phyloP scores from a whole-genome alignment of 2,329 filamentous ascomycete genomes.

The Phialemoniopsis sp. region DNA sequence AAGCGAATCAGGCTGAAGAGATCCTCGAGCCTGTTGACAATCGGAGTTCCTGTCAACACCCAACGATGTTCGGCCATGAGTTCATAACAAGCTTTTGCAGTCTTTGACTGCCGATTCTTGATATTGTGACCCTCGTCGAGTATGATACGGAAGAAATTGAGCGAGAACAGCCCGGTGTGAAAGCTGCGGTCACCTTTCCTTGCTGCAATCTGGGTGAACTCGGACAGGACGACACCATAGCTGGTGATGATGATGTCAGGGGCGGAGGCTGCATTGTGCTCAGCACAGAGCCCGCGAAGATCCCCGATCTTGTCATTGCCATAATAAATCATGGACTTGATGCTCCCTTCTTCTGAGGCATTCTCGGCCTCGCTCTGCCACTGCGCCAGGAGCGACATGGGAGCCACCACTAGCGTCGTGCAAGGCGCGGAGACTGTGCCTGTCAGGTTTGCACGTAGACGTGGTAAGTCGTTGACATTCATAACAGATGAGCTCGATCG shows the following conservation, averaged over 20 bases:
- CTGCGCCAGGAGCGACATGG: slow-evolving; percentile 93
- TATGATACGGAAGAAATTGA: slow-evolving; percentile 93
- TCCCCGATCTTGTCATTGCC: slow-evolving; percentile 79
- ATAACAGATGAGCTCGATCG: slow-evolving; percentile 12
- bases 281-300: slow-evolving; percentile 73
- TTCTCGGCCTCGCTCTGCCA: slow-evolving; percentile 96
- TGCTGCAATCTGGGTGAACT: slow-evolving; percentile 73
- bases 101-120: slow-evolving; percentile 87
- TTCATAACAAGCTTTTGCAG: slow-evolving; percentile 91
- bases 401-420: slow-evolving; percentile 92
- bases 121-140: slow-evolving; percentile 94
- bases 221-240: slow-evolving; percentile 87
- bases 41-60: slow-evolving; percentile 92
- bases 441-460: slow-evolving; percentile 14
- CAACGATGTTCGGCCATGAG: slow-evolving; percentile 82
- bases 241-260: slow-evolving; percentile 93
- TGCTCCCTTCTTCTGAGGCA: slow-evolving; percentile 76
- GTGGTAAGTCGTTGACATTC: slow-evolving; percentile 1
- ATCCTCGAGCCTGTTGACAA: slow-evolving; percentile 93
- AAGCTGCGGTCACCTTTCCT: slow-evolving; percentile 60
- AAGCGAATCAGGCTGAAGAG: slow-evolving; percentile 91
- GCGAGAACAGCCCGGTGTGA: slow-evolving; percentile 76
- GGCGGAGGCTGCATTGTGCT: slow-evolving; percentile 67
- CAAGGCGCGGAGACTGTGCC: slow-evolving; percentile 68
- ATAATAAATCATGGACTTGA: slow-evolving; percentile 89